Evolutionary conservation across 441 rosid species (phyloP).

Genomic region (Kokia cookei): DNA sequence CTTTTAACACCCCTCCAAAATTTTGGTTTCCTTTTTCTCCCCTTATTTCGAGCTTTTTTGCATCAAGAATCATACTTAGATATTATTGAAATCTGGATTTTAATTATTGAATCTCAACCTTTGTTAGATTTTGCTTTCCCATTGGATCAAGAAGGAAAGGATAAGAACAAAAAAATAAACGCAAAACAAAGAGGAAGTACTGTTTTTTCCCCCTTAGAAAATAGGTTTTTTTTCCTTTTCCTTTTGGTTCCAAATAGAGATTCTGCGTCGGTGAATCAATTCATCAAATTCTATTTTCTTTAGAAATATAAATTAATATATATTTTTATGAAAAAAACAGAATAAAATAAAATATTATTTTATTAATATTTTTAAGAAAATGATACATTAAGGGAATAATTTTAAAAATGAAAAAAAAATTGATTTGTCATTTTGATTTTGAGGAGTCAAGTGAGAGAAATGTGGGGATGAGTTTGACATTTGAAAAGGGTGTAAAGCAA

Average conservation of each 20-base stretch:
- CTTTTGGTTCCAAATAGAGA: constrained; percentile 1
- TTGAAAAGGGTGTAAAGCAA: constrained; percentile 10
- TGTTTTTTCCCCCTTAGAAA: too few relatives aligned
- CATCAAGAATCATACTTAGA: constrained; percentile 21
- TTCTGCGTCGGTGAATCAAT: constrained; percentile 40
- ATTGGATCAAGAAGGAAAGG: constrained; percentile 27
- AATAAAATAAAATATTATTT: too few relatives aligned
- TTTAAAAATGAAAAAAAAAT: not conserved
- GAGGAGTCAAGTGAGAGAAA: constrained; percentile 16
- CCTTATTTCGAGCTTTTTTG: not conserved
- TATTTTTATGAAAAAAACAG: too few relatives aligned
- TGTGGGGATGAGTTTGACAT: constrained; percentile 24
- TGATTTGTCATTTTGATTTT: not conserved
- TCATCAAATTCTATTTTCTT: constrained; percentile 19
- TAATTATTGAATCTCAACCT: not conserved
- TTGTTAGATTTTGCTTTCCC: constrained; percentile 1
- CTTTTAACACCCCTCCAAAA: constrained; percentile 9
- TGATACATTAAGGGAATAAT: too few relatives aligned
- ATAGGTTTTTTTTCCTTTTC: not conserved
- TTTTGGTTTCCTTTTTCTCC: constrained; percentile 13
- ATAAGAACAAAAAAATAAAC: not conserved
- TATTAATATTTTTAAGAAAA: not conserved
- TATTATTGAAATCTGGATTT: constrained; percentile 20
- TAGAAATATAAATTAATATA: not conserved
- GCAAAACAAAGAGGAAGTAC: constrained; percentile 14